Conservation (phyloP, 805 yeast genomes). For the Pichia manshurica region DNA sequence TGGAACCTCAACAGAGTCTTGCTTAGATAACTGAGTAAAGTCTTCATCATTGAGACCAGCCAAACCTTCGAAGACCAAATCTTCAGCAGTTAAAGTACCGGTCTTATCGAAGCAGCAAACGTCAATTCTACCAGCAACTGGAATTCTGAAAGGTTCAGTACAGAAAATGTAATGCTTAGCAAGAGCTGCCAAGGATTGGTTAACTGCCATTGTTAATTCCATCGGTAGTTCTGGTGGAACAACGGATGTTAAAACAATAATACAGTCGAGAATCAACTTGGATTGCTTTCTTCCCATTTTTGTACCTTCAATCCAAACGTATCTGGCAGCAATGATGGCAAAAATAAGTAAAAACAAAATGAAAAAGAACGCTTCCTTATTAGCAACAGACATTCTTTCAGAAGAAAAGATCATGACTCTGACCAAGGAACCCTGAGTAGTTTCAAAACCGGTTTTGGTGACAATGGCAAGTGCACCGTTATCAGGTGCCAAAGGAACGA, state of each 20-base stretch:
- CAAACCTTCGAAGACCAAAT: conserved; percentile 90
- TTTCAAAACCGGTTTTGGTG: conserved; percentile 94
- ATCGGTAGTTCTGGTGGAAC: conserved; percentile 99
- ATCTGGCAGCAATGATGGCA: conserved; percentile 94
- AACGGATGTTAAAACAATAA: conserved; percentile 91
- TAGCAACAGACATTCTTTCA: conserved; percentile 94
- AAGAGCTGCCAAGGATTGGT: conserved; percentile 80
- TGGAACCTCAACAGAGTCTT: conserved; percentile 56
- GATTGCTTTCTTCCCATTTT: conserved; percentile 93
- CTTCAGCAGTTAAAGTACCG: conserved; percentile 97
- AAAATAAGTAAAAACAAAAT: conserved; percentile 83
- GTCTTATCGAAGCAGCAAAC: conserved; percentile 98
- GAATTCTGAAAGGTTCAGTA: conserved; percentile 97
- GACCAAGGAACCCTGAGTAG: conserved; percentile 94
- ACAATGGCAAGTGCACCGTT: conserved; percentile 88
- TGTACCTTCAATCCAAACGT: conserved; percentile 97
- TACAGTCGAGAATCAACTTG: conserved; percentile 90
- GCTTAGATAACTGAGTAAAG: conserved; percentile 47
- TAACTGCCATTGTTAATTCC: conserved; percentile 98
- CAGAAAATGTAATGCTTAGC: conserved; percentile 87
- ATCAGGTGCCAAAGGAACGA: conserved; percentile 72
- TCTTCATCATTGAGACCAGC: conserved; percentile 66
- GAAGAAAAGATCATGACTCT: conserved; percentile 97
- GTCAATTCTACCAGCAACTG: conserved; percentile 95
- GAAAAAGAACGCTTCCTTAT: conserved; percentile 88